Percentiles rank a stretch among this genome's conserved stretches.
Conservation (phyloP, 345 rosid genomes). For the Eucalyptus sp. region DNA sequence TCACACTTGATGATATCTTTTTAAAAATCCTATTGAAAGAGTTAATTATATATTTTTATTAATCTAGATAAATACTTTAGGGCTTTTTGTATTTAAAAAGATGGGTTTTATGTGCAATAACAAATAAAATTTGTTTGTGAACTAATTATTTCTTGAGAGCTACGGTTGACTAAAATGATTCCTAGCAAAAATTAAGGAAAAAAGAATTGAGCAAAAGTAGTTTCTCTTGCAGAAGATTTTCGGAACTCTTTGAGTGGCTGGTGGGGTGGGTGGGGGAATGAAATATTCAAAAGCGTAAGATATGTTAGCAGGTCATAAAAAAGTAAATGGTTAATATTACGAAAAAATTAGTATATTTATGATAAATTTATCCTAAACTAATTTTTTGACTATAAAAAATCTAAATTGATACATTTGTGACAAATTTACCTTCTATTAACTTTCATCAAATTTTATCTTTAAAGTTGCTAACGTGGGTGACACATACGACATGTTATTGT, state of each 20-base stretch:
- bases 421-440: no score
- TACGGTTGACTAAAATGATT: not conserved
- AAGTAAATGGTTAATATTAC: no score
- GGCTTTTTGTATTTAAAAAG: not conserved
- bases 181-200: not conserved
- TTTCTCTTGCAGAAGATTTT: not conserved
- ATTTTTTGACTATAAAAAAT: rapidly evolving
- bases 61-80: not conserved
- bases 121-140: not conserved
- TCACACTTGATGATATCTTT: not conserved
- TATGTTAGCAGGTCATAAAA: not conserved
- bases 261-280: not conserved
- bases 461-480: rapidly evolving
- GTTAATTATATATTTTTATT: not conserved
- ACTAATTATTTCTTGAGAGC: not conserved
- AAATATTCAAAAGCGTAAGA: not conserved
- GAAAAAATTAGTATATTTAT: no score
- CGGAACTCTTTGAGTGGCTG: not conserved
- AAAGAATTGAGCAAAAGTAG: not conserved
- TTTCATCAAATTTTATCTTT: no score
- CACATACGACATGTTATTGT: no score
- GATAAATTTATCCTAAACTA: no score
- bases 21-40: not conserved
- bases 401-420: no score
- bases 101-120: not conserved